These are phyloP conservation scores for Hygrocybe coccinea DNA, from an alignment of 768 basidiomycete genomes.

Conservation along the genomic window DNA sequence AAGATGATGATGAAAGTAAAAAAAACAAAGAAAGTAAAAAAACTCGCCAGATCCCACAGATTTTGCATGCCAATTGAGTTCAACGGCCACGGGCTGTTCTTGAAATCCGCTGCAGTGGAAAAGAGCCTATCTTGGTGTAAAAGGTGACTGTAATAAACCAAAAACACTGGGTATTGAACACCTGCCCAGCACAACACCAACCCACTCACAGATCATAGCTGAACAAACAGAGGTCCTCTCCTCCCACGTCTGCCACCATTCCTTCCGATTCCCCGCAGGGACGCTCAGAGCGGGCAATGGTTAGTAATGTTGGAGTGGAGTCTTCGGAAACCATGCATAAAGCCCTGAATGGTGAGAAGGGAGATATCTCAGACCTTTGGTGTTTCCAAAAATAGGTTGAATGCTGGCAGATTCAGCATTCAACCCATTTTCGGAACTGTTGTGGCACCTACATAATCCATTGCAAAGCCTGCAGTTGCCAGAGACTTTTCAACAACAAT, in stretches of 20 bases:
- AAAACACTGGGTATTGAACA: no score
- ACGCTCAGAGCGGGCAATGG: background rate
- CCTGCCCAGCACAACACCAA: background rate
- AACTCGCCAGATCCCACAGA: constrained; percentile 62
- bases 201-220: constrained; percentile 49
- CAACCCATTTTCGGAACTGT: background rate
- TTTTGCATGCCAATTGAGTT: constrained; percentile 33
- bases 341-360: no score
- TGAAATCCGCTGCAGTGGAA: constrained; percentile 57
- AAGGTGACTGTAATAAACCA: constrained; percentile 32
- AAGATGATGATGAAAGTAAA: background rate
- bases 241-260: constrained; percentile 74
- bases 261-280: constrained; percentile 20
- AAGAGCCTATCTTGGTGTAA: constrained; percentile 51
- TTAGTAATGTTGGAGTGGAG: no score
- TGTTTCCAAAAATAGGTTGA: no score
- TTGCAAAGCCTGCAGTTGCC: constrained; percentile 1
- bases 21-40: no score
- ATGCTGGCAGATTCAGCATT: no score
- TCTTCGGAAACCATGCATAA: no score
- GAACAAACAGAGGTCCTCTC: constrained; percentile 45
- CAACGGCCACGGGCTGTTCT: constrained; percentile 39
- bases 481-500: background rate
- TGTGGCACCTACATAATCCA: background rate
- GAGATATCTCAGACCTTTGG: no score